phyloP scores from a whole-genome alignment of 768 basidiomycete species.

The Tricholoma furcatifolium region DNA sequence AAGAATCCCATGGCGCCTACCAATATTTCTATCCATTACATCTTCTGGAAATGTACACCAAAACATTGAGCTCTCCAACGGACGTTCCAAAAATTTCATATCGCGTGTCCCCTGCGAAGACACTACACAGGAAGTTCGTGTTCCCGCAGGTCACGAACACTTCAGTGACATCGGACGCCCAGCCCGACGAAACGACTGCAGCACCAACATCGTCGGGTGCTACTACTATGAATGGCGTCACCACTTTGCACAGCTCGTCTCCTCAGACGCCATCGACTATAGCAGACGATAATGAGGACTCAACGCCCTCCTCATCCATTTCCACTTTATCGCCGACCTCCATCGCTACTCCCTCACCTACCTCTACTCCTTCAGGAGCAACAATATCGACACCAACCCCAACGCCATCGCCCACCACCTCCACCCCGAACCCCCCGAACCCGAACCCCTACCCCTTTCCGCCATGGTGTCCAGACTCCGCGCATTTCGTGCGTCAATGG shows the following conservation, averaged over 20 bases:
- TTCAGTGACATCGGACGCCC: not conserved
- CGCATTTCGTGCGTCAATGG: slow-evolving; percentile 80
- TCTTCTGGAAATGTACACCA: slow-evolving; percentile 34
- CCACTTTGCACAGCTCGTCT: not conserved
- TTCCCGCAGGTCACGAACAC: slow-evolving; percentile 34
- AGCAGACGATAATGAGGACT: not conserved
- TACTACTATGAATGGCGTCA: too few relatives aligned
- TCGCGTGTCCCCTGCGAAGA: slow-evolving; percentile 41
- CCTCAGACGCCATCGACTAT: not conserved
- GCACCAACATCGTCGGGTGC: too few relatives aligned
- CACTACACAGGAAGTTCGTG: slow-evolving; percentile 50
- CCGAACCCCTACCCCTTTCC: slow-evolving; percentile 67
- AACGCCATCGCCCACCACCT: slow-evolving; percentile 10
- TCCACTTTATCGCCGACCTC: too few relatives aligned
- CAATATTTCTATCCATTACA: slow-evolving; percentile 69
- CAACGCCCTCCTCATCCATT: too few relatives aligned
- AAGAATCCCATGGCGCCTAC: slow-evolving; percentile 61
- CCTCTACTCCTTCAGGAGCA: not conserved
- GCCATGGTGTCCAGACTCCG: slow-evolving; percentile 70
- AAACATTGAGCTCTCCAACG: slow-evolving; percentile 22
- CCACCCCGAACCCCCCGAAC: slow-evolving; percentile 9
- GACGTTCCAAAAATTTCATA: slow-evolving; percentile 39
- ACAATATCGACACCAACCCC: not conserved
- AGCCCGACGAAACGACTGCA: not conserved
- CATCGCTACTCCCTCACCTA: too few relatives aligned